Base-by-base conservation (phyloP, 1,139 yeast genomes). In the Sugiyamaella novakii region DNA sequence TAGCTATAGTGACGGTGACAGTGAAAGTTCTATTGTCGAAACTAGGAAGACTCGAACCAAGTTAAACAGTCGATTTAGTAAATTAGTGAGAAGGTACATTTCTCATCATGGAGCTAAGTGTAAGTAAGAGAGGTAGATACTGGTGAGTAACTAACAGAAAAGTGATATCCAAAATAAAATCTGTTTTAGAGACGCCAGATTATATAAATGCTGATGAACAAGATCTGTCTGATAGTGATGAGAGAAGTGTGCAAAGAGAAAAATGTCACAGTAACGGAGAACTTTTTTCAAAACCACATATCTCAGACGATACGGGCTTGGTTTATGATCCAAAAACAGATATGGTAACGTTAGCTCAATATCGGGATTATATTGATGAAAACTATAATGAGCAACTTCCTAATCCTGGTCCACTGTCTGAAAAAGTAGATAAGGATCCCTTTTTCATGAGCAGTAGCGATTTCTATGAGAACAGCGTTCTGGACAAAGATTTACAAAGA, bases 241-340 rank as follows among this genome's bases (percentile, higher is more conserved):
- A 33, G 21, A 24, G n/a, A 14, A 24, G 27, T 24, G 5, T 24
- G 8, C 8, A 24, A 24, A 24, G 10, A 24, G 31, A 28, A 12
- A 28, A 5, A 10, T 5, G 5, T 12, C 4, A 28, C 8, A 28
- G 14, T 12, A 8, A 5, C 8, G 5, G 7, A 5, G 31, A 28
- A 12, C 4, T 10, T 12, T 5, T 28, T 5, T 28, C 31, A 12
- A 28, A 28, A 28, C 15, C 31, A 28, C 14, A 10, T 10, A 4
- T 28, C 14, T 8, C 31, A 12, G 8, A 28, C 8, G 14, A 12
- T 28, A 28, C 31, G 5, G 31, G n/a, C 12, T 29, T 48, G 10
- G 36, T 43, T n/a, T 43, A 41, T 15, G 45, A 48, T 31, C 30
- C 45, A 7, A 17, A 11, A n/a, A 43, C 33, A 14, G 44, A 43